Evolutionary conservation across 176 grass and related monocot genomes (phyloP).

Genomic region (Triticum turgidum): DNA sequence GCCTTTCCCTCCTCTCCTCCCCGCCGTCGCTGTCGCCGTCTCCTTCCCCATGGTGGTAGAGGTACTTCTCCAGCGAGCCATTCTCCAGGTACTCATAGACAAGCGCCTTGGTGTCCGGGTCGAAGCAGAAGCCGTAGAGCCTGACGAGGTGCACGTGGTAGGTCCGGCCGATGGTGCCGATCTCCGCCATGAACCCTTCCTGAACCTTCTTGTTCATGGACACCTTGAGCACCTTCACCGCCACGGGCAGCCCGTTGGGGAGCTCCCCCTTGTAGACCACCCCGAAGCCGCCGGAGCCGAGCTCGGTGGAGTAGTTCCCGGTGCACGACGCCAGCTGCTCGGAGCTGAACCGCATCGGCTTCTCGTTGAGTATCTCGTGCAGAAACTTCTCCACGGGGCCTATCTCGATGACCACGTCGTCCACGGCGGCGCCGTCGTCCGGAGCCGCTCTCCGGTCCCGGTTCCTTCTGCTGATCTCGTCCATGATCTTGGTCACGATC

Average conservation of each 20-base stretch:
- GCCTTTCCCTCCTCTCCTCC: background rate
- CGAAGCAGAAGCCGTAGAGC: conserved; percentile 88
- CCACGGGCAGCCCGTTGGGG: conserved; percentile 50
- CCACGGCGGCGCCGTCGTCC: background rate
- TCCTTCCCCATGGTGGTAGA: conserved; percentile 11
- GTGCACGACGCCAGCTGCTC: conserved; percentile 46
- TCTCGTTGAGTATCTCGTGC: conserved; percentile 58
- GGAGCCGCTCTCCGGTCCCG: background rate
- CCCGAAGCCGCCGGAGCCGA: conserved; percentile 67
- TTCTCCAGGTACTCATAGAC: conserved; percentile 82
- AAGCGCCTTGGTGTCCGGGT: conserved; percentile 43
- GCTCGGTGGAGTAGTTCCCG: conserved; percentile 32
- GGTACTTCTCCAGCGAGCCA: conserved; percentile 65
- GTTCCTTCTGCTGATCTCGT: background rate
- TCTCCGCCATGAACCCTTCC: conserved; percentile 79
- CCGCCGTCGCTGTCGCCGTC: background rate
- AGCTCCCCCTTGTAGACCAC: conserved; percentile 64
- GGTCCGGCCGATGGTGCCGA: conserved; percentile 66
- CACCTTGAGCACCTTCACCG: conserved; percentile 56
- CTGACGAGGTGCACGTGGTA: conserved; percentile 79
- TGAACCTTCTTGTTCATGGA: conserved; percentile 50
- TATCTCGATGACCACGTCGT: conserved; percentile 49
- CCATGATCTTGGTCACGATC: background rate
- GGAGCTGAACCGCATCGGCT: conserved; percentile 53
- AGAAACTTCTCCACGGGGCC: conserved; percentile 53